Percentiles rank a stretch among this genome's conserved stretches.
These are phyloP conservation scores for Neonectria hederae DNA, from an alignment of 2,329 filamentous ascomycete genomes.

Conservation along the genomic window DNA sequence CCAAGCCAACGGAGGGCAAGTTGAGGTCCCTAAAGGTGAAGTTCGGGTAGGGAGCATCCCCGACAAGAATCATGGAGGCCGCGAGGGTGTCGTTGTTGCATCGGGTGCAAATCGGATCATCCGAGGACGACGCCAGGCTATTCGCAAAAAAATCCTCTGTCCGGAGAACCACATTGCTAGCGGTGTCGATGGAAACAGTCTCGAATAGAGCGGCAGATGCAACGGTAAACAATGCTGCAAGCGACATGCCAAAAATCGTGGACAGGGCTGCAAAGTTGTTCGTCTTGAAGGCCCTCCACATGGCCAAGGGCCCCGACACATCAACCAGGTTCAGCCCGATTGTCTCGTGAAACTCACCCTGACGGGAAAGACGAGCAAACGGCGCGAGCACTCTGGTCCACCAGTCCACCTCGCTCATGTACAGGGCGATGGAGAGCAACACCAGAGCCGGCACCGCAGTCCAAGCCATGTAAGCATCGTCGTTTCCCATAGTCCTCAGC, in stretches of 20 bases:
- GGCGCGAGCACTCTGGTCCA: slow-evolving; percentile 47
- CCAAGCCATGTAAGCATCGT: slow-evolving; percentile 48
- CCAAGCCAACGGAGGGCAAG: slow-evolving; percentile 38
- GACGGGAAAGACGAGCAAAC: slow-evolving; percentile 42
- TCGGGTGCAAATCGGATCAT: slow-evolving; percentile 36
- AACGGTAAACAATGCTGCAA: slow-evolving; percentile 44
- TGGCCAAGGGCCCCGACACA: slow-evolving; percentile 39
- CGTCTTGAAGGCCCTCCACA: slow-evolving; percentile 40
- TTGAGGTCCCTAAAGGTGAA: slow-evolving; percentile 49
- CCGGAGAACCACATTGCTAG: slow-evolving; percentile 37
- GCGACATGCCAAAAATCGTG: slow-evolving; percentile 41
- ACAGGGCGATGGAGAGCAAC: slow-evolving; percentile 43
- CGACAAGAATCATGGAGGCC: slow-evolving; percentile 48
- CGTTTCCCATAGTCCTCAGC: slow-evolving; percentile 42
- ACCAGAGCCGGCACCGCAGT: slow-evolving; percentile 46
- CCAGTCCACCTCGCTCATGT: slow-evolving; percentile 46
- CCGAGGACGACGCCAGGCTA: slow-evolving; percentile 33
- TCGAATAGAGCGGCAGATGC: slow-evolving; percentile 48
- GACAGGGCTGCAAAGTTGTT: slow-evolving; percentile 42
- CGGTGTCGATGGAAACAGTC: slow-evolving; percentile 38
- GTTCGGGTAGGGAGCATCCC: slow-evolving; percentile 47
- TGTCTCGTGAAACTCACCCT: slow-evolving; percentile 43
- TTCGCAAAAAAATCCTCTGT: slow-evolving; percentile 46
- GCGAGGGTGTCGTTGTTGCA: slow-evolving; percentile 44
- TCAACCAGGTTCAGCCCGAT: slow-evolving; percentile 48